A percentile compares a stretch with the other conserved stretches of the same genome.
Evolutionary conservation across 805 yeast genomes (phyloP).

Genomic region (Ogataea henricii): DNA sequence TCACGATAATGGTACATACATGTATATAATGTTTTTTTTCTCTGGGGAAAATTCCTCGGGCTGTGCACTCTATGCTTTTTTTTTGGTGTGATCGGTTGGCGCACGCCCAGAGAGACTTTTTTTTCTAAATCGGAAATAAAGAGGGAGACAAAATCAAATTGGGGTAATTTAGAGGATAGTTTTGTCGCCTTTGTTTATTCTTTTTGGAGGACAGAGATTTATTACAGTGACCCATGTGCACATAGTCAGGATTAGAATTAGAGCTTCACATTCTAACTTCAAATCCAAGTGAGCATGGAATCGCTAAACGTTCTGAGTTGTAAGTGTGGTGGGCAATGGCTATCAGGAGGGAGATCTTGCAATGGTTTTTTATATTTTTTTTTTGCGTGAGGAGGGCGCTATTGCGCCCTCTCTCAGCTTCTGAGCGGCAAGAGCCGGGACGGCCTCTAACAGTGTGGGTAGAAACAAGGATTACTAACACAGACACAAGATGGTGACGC

Average conservation of each 20-base stretch:
- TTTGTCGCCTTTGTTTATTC: conserved; percentile 6
- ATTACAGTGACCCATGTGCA: conserved; percentile 1
- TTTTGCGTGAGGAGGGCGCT: neutral
- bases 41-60: conserved; percentile 3
- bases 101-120: neutral
- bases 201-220: neutral
- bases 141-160: conserved; percentile 6
- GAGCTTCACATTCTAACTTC: neutral
- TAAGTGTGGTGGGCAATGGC: conserved; percentile 12
- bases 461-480: conserved; percentile 1
- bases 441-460: neutral
- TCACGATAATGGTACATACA: conserved; percentile 1
- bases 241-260: conserved; percentile 4
- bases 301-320: conserved; percentile 20
- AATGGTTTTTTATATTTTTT: neutral
- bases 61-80: neutral
- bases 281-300: conserved; percentile 11
- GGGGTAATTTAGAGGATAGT: neutral
- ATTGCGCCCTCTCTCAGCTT: conserved; percentile 3
- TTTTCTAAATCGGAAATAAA: neutral
- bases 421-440: neutral
- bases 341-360: too few species aligned
- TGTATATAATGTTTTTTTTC: neutral
- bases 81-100: neutral
- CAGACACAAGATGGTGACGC: conserved; percentile 33